These are phyloP conservation scores for Psilocybe cubensis DNA, from an alignment of 768 basidiomycete genomes.

Conservation along the genomic window DNA sequence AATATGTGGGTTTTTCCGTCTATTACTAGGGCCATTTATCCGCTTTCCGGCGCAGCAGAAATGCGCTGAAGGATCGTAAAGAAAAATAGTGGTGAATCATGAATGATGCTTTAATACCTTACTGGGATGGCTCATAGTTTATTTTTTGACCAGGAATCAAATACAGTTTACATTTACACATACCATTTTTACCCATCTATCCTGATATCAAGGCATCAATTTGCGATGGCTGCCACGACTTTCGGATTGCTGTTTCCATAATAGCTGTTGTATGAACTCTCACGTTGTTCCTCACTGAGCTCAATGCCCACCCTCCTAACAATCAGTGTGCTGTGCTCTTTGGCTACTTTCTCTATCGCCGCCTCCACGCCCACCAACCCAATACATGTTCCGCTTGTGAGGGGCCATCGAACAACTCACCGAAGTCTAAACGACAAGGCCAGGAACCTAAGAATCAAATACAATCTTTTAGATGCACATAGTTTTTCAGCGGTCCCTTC, in stretches of 20 bases:
- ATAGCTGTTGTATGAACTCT: not conserved
- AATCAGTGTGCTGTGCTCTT: slow-evolving; percentile 22
- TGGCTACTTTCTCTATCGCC: slow-evolving; percentile 30
- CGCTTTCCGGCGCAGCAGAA: not conserved
- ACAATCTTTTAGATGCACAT: slow-evolving; percentile 33
- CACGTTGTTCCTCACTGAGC: not conserved
- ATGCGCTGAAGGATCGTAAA: not conserved
- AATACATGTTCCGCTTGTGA: slow-evolving; percentile 49
- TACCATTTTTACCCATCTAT: not conserved
- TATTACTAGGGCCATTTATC: not conserved
- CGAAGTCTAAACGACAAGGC: slow-evolving; percentile 42
- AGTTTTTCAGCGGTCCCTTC: slow-evolving; percentile 12
- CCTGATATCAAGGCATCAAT: not conserved
- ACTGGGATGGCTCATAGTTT: not conserved
- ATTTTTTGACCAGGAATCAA: not conserved
- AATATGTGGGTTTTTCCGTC: not conserved
- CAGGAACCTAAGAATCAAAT: slow-evolving; percentile 50
- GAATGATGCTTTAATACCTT: too few species aligned
- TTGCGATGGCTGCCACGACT: not conserved
- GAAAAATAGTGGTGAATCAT: not conserved
- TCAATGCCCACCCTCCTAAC: not conserved
- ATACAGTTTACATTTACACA: not conserved
- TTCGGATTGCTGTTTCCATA: too few species aligned
- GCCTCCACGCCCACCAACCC: slow-evolving; percentile 34
- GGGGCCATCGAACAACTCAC: slow-evolving; percentile 34